Evolutionary conservation across 2,329 filamentous ascomycete genomes (phyloP).

Genomic region (Pleurostoma richardsiae): DNA sequence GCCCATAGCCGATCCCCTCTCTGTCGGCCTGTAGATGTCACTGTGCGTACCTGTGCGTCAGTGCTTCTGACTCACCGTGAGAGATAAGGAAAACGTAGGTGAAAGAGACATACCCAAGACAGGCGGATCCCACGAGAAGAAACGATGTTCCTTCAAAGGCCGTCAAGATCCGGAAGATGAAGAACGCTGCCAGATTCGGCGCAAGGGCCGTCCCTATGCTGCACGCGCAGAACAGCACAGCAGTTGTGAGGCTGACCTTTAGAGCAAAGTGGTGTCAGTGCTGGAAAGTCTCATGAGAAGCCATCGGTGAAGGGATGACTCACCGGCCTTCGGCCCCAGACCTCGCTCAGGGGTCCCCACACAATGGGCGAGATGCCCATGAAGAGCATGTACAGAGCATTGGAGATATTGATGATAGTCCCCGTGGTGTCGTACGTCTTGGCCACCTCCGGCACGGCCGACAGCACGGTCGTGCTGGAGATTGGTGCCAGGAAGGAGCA

Average conservation of each 20-base stretch:
- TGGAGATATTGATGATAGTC: conserved; percentile 60
- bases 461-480: conserved; percentile 58
- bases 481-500: conserved; percentile 73
- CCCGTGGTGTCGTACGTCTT: conserved; percentile 52
- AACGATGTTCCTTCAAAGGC: conserved; percentile 68
- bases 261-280: too few relatives aligned
- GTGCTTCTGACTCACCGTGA: too few relatives aligned
- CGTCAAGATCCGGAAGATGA: conserved; percentile 63
- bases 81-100: too few relatives aligned
- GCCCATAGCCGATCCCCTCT: conserved; percentile 60
- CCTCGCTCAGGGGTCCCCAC: conserved; percentile 61
- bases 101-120: conserved; percentile 40
- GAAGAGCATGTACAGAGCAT: conserved; percentile 65
- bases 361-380: conserved; percentile 64
- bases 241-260: conserved; percentile 49
- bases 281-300: neutral
- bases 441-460: conserved; percentile 63
- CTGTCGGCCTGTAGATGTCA: conserved; percentile 53
- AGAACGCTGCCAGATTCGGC: conserved; percentile 61
- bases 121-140: conserved; percentile 60
- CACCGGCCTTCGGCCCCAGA: conserved; percentile 47
- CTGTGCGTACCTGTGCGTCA: conserved; percentile 8
- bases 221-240: conserved; percentile 56
- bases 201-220: conserved; percentile 62
- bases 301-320: conserved; percentile 12